A percentile compares a stretch with the other conserved stretches of the same genome.
These are phyloP conservation scores for Debaryomyces subglobosus DNA, from an alignment of 1,139 yeast species.

Conservation along the genomic window DNA sequence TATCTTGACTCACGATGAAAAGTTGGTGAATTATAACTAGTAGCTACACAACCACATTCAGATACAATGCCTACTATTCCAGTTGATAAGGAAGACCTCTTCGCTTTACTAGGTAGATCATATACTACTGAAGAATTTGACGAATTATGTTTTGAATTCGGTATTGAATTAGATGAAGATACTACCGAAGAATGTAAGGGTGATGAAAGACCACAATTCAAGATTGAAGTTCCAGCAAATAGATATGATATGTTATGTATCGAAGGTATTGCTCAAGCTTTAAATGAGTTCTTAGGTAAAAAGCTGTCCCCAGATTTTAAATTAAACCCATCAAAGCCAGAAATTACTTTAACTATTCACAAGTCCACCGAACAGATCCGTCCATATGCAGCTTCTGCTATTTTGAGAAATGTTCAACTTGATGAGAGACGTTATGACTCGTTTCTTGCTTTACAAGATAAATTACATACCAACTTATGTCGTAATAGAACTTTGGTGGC, in stretches of 20 bases:
- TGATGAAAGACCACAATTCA: conserved; percentile 91
- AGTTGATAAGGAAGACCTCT: conserved; percentile 92
- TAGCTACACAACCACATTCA: background rate
- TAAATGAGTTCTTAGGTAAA: conserved; percentile 85
- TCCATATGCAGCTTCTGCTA: conserved; percentile 94
- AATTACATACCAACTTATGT: conserved; percentile 91
- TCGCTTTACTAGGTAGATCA: conserved; percentile 72
- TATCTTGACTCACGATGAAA: conserved; percentile 9
- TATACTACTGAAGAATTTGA: conserved; percentile 94
- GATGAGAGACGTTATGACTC: conserved; percentile 88
- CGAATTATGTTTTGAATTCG: conserved; percentile 95
- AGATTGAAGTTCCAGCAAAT: conserved; percentile 97
- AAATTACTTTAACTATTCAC: conserved; percentile 69
- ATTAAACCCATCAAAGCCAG: conserved; percentile 62
- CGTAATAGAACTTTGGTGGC: conserved; percentile 97
- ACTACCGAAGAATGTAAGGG: conserved; percentile 77
- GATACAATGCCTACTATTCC: conserved; percentile 88
- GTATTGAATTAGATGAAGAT: conserved; percentile 97
- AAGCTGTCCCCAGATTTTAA: conserved; percentile 66
- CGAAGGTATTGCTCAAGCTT: conserved; percentile 95
- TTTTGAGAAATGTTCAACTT: conserved; percentile 80
- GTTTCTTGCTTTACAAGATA: conserved; percentile 94
- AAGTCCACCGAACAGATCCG: conserved; percentile 73
- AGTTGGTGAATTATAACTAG: background rate
- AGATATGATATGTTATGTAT: conserved; percentile 97